These are phyloP conservation scores for Aspergillus puulaauensis DNA, from an alignment of 2,329 filamentous ascomycete species.

Conservation along the genomic window DNA sequence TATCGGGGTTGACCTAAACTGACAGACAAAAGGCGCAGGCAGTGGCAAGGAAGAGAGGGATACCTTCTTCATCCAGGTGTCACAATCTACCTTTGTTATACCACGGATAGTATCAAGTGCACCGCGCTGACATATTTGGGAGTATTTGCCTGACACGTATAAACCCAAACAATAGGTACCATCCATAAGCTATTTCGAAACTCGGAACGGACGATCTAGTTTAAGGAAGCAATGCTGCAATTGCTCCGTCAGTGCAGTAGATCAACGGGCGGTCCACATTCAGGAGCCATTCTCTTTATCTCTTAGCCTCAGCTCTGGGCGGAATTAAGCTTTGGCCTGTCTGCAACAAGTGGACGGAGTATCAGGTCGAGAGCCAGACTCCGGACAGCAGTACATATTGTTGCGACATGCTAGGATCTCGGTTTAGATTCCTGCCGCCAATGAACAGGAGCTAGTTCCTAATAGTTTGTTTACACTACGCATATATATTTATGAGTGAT, in stretches of 20 bases:
- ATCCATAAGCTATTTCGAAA: background rate
- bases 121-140: constrained; percentile 4
- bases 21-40: too few species aligned
- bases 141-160: background rate
- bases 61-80: constrained; percentile 53
- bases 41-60: background rate
- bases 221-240: background rate
- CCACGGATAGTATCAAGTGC: constrained; percentile 45
- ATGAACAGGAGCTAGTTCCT: background rate
- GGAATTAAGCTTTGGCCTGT: background rate
- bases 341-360: too few species aligned
- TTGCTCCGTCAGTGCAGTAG: background rate
- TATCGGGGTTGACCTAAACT: background rate
- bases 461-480: background rate
- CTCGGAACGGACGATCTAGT: background rate
- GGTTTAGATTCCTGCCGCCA: too few species aligned
- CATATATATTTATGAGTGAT: constrained; percentile 18
- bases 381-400: too few species aligned
- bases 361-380: too few species aligned
- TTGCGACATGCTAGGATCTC: too few species aligned
- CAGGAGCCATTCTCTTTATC: background rate
- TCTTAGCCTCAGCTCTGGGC: background rate
- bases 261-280: background rate
- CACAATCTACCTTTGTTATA: constrained; percentile 51
- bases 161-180: too few species aligned